Evolutionary conservation across 2,329 filamentous ascomycete genomes (phyloP).

Genomic region (Colletotrichum incanum): DNA sequence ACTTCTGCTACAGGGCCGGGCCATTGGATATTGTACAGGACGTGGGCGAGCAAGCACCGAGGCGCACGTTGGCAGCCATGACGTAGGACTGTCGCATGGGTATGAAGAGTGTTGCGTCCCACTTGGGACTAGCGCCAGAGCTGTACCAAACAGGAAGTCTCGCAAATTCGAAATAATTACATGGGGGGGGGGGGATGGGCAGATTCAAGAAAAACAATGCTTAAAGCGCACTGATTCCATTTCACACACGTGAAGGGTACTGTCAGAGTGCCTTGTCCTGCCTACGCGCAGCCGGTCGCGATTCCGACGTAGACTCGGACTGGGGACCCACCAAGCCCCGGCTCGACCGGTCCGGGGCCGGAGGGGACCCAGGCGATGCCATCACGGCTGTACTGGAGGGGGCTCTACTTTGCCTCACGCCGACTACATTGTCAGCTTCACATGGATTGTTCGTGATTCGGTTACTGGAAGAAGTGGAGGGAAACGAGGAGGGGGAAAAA

Average conservation of each 20-base stretch:
- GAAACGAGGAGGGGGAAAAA: not conserved
- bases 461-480: not conserved
- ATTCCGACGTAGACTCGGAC: not conserved
- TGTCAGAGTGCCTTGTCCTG: not conserved
- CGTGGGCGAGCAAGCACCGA: constrained; percentile 14
- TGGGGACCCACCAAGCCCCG: not conserved
- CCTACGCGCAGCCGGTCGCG: not conserved
- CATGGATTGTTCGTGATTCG: not conserved
- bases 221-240: not conserved
- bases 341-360: not conserved
- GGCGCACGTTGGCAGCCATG: constrained; percentile 30
- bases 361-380: not conserved
- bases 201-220: not conserved
- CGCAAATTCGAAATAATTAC: not conserved
- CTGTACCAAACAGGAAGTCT: not conserved
- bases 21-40: not conserved
- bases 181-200: not conserved
- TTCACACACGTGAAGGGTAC: not conserved
- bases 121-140: constrained; percentile 23
- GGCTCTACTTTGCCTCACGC: not conserved
- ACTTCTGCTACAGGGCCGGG: constrained; percentile 5
- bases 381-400: not conserved
- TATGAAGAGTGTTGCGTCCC: not conserved
- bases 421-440: not conserved
- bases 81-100: constrained; percentile 28